Evolutionary conservation across 2,329 filamentous ascomycete genomes (phyloP).

Genomic region (Parafenestella ontariensis): DNA sequence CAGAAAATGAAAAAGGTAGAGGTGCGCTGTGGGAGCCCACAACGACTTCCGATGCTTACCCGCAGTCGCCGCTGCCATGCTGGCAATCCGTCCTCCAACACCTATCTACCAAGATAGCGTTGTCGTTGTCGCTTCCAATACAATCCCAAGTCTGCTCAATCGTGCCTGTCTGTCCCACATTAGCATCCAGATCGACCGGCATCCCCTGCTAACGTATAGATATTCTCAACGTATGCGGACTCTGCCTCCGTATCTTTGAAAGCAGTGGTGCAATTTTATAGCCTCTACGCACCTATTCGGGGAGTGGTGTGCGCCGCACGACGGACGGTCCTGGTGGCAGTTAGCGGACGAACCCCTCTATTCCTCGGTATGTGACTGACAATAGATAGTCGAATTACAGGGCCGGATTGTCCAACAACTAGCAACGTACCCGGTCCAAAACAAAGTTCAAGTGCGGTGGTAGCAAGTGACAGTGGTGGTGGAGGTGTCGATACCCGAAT

Average conservation of each 20-base stretch:
- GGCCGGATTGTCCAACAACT: conserved; percentile 12
- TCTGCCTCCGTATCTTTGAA: not conserved
- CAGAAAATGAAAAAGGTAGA: conserved; percentile 28
- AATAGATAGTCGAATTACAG: conserved; percentile 19
- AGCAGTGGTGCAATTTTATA: conserved; percentile 12
- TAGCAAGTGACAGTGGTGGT: conserved; percentile 20
- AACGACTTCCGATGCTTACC: conserved; percentile 43
- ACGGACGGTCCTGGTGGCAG: conserved; percentile 38
- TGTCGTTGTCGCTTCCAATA: conserved; percentile 15
- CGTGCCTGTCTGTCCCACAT: conserved; percentile 23
- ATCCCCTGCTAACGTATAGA: not conserved
- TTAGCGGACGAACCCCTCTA: conserved; percentile 46
- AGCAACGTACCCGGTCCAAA: conserved; percentile 14
- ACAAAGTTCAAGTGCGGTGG: conserved; percentile 9
- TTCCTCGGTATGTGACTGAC: conserved; percentile 35
- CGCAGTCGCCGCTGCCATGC: conserved; percentile 52
- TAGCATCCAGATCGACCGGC: conserved; percentile 17
- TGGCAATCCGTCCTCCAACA: conserved; percentile 33
- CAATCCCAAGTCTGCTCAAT: conserved; percentile 18
- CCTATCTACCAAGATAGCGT: conserved; percentile 24
- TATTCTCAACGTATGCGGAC: not conserved
- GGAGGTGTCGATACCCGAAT: conserved; percentile 33
- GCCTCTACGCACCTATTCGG: conserved; percentile 42
- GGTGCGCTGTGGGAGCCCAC: conserved; percentile 30
- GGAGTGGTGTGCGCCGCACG: conserved; percentile 36